Conservation (phyloP, 352 stramenopile genomes). For the Phytophthora syringae region DNA sequence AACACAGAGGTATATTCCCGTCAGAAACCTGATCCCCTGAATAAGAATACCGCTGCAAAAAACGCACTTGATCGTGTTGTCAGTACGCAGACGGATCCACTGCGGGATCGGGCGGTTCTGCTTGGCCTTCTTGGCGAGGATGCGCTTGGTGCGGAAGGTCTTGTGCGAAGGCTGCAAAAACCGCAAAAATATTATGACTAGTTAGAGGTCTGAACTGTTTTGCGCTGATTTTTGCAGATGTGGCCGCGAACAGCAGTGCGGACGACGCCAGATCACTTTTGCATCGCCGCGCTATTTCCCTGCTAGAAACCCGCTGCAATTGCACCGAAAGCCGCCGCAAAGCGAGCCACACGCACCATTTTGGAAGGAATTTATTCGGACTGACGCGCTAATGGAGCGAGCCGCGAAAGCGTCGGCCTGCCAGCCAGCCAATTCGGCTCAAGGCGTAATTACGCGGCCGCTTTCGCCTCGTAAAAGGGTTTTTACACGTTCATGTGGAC, state of each 20-base stretch:
- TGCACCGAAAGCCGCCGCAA: neutral
- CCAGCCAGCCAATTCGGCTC: slow-evolving; percentile 34
- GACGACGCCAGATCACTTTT: neutral
- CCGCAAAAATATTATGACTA: slow-evolving; percentile 1
- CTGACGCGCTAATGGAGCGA: slow-evolving; percentile 29
- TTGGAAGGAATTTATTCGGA: slow-evolving; percentile 52
- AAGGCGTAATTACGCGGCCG: slow-evolving; percentile 22
- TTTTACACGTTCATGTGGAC: slow-evolving; percentile 19
- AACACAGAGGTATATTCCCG: neutral
- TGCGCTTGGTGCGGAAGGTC: slow-evolving; percentile 99
- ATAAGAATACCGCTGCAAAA: neutral
- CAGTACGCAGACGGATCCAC: slow-evolving; percentile 99
- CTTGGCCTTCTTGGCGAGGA: slow-evolving; percentile 99
- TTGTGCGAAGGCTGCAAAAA: slow-evolving; percentile 97
- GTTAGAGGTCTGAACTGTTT: slow-evolving; percentile 13
- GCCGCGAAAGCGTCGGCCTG: slow-evolving; percentile 9
- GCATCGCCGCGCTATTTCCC: neutral
- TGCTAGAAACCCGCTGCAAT: neutral
- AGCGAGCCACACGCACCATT: slow-evolving; percentile 38
- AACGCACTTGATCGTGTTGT: slow-evolving; percentile 97
- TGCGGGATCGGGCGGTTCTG: slow-evolving; percentile 99
- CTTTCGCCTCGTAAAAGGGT: slow-evolving; percentile 16
- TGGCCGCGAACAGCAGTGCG: neutral
- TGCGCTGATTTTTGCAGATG: slow-evolving; percentile 11
- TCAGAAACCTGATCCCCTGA: neutral